Percentiles rank a stretch among this genome's conserved stretches.
Evolutionary conservation across 1,284 basidiomycete species (phyloP).

Genomic region (Uromyces viciae-fabae): DNA sequence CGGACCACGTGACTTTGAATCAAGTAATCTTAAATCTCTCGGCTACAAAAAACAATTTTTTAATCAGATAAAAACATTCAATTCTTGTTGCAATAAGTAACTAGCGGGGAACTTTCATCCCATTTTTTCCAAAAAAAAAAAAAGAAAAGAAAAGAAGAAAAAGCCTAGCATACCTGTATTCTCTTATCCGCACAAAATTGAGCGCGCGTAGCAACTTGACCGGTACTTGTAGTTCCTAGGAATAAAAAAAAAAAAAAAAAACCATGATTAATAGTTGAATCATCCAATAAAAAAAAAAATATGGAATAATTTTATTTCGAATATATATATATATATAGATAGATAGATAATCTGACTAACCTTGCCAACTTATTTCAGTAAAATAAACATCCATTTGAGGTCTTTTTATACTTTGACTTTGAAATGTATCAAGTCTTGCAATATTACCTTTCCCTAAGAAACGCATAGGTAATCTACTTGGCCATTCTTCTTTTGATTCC

Average conservation of each 20-base stretch:
- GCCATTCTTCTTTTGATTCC: background rate
- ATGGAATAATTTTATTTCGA: background rate
- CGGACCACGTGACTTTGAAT: background rate
- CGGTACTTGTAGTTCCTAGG: background rate
- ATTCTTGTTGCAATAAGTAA: background rate
- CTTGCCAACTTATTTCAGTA: slow-evolving; percentile 24
- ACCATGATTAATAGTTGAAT: no score
- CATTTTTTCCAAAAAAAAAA: background rate
- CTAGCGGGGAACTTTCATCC: background rate
- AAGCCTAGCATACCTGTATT: background rate
- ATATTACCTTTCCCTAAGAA: background rate
- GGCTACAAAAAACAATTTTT: background rate
- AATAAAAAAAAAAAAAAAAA: background rate
- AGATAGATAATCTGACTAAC: background rate
- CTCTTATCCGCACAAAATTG: slow-evolving; percentile 8
- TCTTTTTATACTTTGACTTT: background rate
- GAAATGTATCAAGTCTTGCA: background rate
- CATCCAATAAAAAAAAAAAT: no score
- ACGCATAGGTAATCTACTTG: background rate
- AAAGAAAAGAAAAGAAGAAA: background rate
- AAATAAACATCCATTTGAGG: background rate
- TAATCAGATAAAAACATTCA: background rate
- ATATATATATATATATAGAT: background rate
- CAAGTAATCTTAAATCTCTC: slow-evolving; percentile 23
- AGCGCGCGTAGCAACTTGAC: background rate